Evolutionary conservation across 2,329 filamentous ascomycete species (phyloP), one percentile per base, ranked within the genome.

Genomic region (Aspergillus versicolor): DNA sequence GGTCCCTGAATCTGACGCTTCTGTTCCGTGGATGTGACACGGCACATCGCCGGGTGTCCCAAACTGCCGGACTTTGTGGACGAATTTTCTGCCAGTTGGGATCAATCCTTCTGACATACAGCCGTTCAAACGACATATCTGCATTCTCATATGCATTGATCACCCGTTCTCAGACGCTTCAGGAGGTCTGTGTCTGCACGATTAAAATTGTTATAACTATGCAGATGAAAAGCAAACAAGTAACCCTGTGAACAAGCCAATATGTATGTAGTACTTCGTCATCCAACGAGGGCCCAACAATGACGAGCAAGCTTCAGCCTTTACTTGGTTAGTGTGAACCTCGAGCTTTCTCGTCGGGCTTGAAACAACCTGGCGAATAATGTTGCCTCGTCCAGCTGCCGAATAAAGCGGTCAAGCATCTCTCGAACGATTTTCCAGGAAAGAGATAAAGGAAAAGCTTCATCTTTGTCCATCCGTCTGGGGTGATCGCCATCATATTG

Each of bases 141-240:
- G 46, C 54, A 58, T 58, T 49, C 40, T 48, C 56, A 34, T 41
- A 58, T 63, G 62, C 62, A 63, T 61, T 57, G 63, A 62, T 64
- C 62, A 63, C 59, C 62, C n/a, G 58, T 63, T 64, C 61, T 60
- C 53, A 48, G 46, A 37, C 44, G 41, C 42, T 42, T 56, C 43
- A 22, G 41, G 44, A 47, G 57, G 59, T 49, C 61, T 58, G 57
- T 61, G 57, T 59, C 45, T 45, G 38, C 24, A 7, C 19, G 11
- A 17, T 34, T 42, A 27, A 27, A 22, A 46, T 44, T 21, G 24
- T 37, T 21, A 11, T n/a, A 37, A 53, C 30, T 21, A 24, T 32
- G 34, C 13, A 38, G 40, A 42, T 9, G 38, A 47, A 43, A 49
- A 49, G 42, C 43, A 57, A 49, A 47, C 42, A 52, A 24, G 6